Evolutionary conservation across 495 filamentous ascomycete genomes (phyloP).

Genomic region (Aspergillus asperescens): DNA sequence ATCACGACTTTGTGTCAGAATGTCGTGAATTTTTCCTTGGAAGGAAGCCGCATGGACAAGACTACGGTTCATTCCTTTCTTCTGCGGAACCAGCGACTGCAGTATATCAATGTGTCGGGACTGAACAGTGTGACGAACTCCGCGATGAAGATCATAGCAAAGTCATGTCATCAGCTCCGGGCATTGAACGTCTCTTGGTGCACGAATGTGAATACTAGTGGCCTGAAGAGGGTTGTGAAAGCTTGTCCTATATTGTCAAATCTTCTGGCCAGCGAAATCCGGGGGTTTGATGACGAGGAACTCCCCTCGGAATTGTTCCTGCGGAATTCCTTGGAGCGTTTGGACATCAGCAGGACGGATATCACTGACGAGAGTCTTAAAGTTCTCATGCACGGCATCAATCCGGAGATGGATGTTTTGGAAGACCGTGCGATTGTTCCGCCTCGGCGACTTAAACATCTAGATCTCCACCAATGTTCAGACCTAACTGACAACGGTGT

Average conservation of each 20-base stretch:
- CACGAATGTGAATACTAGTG: slow-evolving; percentile 72
- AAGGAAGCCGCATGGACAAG: slow-evolving; percentile 83
- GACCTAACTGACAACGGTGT: slow-evolving; percentile 67
- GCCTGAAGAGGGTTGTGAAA: slow-evolving; percentile 66
- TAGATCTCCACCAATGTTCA: slow-evolving; percentile 77
- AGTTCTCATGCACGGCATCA: slow-evolving; percentile 64
- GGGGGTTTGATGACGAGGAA: slow-evolving; percentile 65
- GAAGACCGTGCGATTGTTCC: slow-evolving; percentile 71
- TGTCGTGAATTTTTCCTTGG: slow-evolving; percentile 77
- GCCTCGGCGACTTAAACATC: slow-evolving; percentile 71
- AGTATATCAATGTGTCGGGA: slow-evolving; percentile 79
- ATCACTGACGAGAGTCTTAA: slow-evolving; percentile 67
- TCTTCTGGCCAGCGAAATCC: slow-evolving; percentile 75
- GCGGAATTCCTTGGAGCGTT: slow-evolving; percentile 72
- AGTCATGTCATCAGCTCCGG: slow-evolving; percentile 75
- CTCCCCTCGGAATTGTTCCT: slow-evolving; percentile 68
- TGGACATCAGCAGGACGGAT: slow-evolving; percentile 74
- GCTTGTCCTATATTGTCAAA: slow-evolving; percentile 70
- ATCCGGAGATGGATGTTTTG: slow-evolving; percentile 72
- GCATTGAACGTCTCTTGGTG: slow-evolving; percentile 90
- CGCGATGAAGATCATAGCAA: slow-evolving; percentile 80
- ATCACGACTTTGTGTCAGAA: slow-evolving; percentile 79
- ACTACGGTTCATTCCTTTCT: slow-evolving; percentile 75
- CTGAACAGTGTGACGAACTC: slow-evolving; percentile 74
- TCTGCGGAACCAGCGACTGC: slow-evolving; percentile 66